Evolutionary conservation across 805 yeast genomes (phyloP).

Genomic region (Brettanomyces sp.): DNA sequence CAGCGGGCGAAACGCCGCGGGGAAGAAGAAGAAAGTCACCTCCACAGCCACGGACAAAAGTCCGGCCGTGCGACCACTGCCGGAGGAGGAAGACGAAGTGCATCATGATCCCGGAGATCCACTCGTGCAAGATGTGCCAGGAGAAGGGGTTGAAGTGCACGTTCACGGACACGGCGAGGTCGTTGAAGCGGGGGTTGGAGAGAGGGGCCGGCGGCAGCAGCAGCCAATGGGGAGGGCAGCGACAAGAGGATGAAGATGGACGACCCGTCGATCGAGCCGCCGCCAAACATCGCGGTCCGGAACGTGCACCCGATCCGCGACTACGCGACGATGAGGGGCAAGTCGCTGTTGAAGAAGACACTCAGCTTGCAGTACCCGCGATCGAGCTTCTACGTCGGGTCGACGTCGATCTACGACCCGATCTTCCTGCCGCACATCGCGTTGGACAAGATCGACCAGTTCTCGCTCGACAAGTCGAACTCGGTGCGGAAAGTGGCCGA

Average conservation of each 20-base stretch:
- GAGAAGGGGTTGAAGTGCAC: constrained; percentile 67
- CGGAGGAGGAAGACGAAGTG: constrained; percentile 74
- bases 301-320: constrained; percentile 57
- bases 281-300: constrained; percentile 33
- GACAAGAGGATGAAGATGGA: constrained; percentile 25
- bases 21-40: constrained; percentile 9
- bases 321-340: constrained; percentile 53
- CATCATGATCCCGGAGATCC: constrained; percentile 52
- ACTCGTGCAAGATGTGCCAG: constrained; percentile 70
- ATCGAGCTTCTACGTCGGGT: constrained; percentile 81
- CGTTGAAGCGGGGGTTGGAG: constrained; percentile 28
- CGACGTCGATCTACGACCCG: constrained; percentile 77
- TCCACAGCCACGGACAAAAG: constrained; percentile 32
- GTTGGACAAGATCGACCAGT: constrained; percentile 69
- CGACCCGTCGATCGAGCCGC: constrained; percentile 26
- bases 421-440: constrained; percentile 56
- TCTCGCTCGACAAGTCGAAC: constrained; percentile 56
- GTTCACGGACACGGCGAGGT: constrained; percentile 46
- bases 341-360: constrained; percentile 58
- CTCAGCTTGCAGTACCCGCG: constrained; percentile 79
- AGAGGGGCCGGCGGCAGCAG: constrained; percentile 9
- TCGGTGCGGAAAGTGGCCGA: constrained; percentile 74
- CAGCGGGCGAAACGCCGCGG: neutral
- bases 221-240: constrained; percentile 1
- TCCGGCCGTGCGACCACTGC: constrained; percentile 79